A percentile compares a stretch with the other conserved stretches of the same genome.
These are phyloP conservation scores for Vitis hybrid DNA, from an alignment of 177 flowering plant species.

Conservation along the genomic window DNA sequence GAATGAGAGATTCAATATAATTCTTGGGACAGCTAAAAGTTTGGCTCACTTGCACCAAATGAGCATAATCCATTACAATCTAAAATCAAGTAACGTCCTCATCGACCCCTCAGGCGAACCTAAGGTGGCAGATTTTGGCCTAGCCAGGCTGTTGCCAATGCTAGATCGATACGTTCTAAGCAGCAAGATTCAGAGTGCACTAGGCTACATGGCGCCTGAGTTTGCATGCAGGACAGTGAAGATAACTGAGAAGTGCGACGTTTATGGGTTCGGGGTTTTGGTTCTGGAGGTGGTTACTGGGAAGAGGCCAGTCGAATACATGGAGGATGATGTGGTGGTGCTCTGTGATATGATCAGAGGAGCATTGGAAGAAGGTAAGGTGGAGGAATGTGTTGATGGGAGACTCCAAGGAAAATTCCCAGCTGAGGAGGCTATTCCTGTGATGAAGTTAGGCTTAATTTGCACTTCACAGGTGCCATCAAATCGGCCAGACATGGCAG, in stretches of 20 bases:
- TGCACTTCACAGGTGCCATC: slow-evolving; percentile 98
- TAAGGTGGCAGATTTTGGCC: slow-evolving; percentile 84
- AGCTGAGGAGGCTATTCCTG: slow-evolving; percentile 76
- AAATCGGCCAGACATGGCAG: slow-evolving; percentile 88
- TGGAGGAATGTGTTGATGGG: slow-evolving; percentile 73
- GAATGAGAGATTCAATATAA: slow-evolving; percentile 72
- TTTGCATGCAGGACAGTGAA: slow-evolving; percentile 85
- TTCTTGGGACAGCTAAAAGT: slow-evolving; percentile 78
- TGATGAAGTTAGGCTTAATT: slow-evolving; percentile 79
- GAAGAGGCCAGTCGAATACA: slow-evolving; percentile 89
- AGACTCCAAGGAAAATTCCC: slow-evolving; percentile 65
- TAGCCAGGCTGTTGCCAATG: slow-evolving; percentile 76
- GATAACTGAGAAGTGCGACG: slow-evolving; percentile 91
- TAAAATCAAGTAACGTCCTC: slow-evolving; percentile 79
- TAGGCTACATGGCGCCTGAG: slow-evolving; percentile 98
- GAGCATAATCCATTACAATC: slow-evolving; percentile 75
- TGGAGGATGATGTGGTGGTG: slow-evolving; percentile 94
- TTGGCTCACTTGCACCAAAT: slow-evolving; percentile 71
- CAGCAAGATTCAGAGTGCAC: slow-evolving; percentile 95
- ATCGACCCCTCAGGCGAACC: slow-evolving; percentile 64
- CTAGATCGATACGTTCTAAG: slow-evolving; percentile 84
- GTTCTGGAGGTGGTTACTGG: slow-evolving; percentile 84
- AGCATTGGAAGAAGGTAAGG: slow-evolving; percentile 80
- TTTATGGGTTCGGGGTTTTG: slow-evolving; percentile 86
- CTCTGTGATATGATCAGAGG: slow-evolving; percentile 85